Base-by-base conservation (phyloP, 2,329 filamentous ascomycete genomes). In the Laburnicola sp. region DNA sequence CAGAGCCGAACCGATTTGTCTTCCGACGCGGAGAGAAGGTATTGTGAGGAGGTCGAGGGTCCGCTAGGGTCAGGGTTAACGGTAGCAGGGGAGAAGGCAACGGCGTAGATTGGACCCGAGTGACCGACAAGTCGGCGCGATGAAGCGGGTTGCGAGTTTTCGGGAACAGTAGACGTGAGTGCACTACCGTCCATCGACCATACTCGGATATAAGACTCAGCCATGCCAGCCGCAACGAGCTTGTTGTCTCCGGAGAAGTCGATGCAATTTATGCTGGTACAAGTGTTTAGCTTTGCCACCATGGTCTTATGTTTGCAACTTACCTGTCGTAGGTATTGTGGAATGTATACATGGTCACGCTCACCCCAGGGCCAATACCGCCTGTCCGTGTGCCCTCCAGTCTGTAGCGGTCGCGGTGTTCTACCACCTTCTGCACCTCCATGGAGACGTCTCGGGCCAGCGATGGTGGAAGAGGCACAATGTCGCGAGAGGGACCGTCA, bases 331-430 rank as follows among this genome's bases (percentile, higher is more conserved):
- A 86, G 0, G 90, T 96, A 73, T 99, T 99, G 78, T 99, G 94
- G 68, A 97, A 96, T 0, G 94, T 99, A 71, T 95, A 97, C 89
- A 97, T 97, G 78, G 90, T 94, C 23, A 95, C 87, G 64, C 91
- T 96, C 53, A 97, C 81, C 25, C 86, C 86, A 48, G 91, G 85
- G 10, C 92, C 91, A 44, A 92, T 82, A 6, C 92, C 93, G 11
- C 91, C 89, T 9, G 89, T 93, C 30, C 88, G 84, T 4, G 39
- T 52, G 21, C 86, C 85, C 53, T 96, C 89, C 50, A 97, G 93
- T 68, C 85, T 88, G 71, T 97, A 96, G 16, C 93, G 84, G 65
- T 97, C 93, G 22, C 94, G 86, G 65, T 96, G 90, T 72, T 99
- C 94, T 58, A 91, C 89, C 7, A 97, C 85, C 69, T 93, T 94